Conservation (phyloP, 345 rosid genomes). For the Eucalyptus tenuipes region DNA sequence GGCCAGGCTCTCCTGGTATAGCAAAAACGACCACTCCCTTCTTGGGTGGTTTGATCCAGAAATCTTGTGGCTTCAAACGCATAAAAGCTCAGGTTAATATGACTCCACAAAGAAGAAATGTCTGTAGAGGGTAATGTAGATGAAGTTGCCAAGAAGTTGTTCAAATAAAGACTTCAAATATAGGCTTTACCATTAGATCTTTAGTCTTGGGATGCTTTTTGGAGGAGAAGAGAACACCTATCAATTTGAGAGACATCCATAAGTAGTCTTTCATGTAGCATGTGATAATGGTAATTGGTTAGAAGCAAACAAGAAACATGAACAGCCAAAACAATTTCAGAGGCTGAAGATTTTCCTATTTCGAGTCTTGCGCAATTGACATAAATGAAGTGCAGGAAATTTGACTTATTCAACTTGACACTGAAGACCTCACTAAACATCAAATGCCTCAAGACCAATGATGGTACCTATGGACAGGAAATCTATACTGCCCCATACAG, state of each 20-base stretch:
- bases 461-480: neutral
- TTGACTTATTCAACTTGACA: neutral
- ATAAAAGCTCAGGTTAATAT: neutral
- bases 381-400: neutral
- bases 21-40: constrained; percentile 91
- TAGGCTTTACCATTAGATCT: constrained; percentile 50
- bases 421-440: neutral
- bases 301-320: neutral
- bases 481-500: neutral
- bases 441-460: neutral
- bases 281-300: neutral
- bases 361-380: neutral
- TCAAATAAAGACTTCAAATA: neutral
- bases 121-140: neutral
- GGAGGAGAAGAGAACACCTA: constrained; percentile 76
- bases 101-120: neutral
- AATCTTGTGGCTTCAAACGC: constrained; percentile 72
- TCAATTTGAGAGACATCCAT: neutral
- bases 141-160: neutral
- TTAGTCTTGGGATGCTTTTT: constrained; percentile 73
- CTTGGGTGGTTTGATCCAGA: constrained; percentile 83
- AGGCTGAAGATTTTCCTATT: neutral
- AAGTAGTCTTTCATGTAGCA: neutral
- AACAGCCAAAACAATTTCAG: neutral
- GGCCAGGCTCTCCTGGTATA: constrained; percentile 91